Base-by-base conservation (phyloP, 2,329 filamentous ascomycete genomes). In the Acarospora socialis region DNA sequence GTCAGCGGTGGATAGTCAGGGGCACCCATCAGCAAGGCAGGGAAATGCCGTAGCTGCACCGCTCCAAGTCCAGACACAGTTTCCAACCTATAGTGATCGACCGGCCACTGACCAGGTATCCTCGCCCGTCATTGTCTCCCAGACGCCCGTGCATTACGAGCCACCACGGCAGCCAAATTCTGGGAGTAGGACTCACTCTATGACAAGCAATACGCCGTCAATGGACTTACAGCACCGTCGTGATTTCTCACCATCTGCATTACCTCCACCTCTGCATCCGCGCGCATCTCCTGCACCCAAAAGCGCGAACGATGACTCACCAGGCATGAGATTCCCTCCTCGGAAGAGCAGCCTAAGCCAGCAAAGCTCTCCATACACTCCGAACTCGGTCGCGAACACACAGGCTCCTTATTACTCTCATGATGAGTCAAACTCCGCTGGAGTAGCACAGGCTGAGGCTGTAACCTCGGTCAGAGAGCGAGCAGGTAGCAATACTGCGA, bases 261-360 rank as follows among this genome's bases (percentile, higher is more conserved):
- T 65, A 36, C 64, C 64, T 13, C 57, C 56, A 4, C 66, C 65
- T 3, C 53, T 70, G 6, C 53, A 56, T 28, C 60, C 59, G 33
- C 53, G 56, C 34, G 43, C 52, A 9, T 57, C 56, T 15, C 52
- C 59, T 15, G 52, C 46, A 14, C 55, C 60, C 14, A 33, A 41
- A 8, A 21, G 21, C 21, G 46, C 36, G 44, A 13, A 46, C 44
- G 28, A 46, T 41, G 30, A 42, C 45, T 12, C 46, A 46, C 17
- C 50, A 23, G 46, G 51, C 21, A 46, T 59, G 3, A 60, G 58
- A 28, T 74, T 69, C 36, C 72, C 73, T 7, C 65, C 69, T 6
- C 61, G 73, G 21, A 74, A 76, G 50, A 74, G 69, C 49, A 78
- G 73, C 45, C 57, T 76, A 44, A 61, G 62, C 34, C 64, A 67